Conservation (phyloP, 495 filamentous ascomycete species). For the Amorphotheca resinae region DNA sequence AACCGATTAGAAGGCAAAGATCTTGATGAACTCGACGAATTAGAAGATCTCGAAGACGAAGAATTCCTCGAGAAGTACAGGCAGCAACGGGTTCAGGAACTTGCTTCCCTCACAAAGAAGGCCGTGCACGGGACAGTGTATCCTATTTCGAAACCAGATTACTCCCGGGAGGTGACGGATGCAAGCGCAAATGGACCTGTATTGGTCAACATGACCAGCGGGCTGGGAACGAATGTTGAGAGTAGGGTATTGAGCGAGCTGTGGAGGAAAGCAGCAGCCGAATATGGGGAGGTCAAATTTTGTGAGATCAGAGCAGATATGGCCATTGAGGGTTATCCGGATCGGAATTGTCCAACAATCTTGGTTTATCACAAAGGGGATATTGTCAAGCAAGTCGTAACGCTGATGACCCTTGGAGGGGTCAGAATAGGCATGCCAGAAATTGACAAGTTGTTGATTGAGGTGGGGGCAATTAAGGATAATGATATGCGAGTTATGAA, state of each 20-base stretch:
- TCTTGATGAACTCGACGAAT: slow-evolving; percentile 79
- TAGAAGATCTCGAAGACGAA: slow-evolving; percentile 90
- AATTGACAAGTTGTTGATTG: slow-evolving; percentile 67
- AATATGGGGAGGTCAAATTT: slow-evolving; percentile 92
- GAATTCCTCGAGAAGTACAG: slow-evolving; percentile 78
- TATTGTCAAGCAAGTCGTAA: slow-evolving; percentile 79
- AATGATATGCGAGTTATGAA: slow-evolving; percentile 67
- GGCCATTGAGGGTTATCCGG: slow-evolving; percentile 95
- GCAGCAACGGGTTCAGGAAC: slow-evolving; percentile 70
- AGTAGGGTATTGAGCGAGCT: slow-evolving; percentile 69
- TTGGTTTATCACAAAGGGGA: slow-evolving; percentile 85
- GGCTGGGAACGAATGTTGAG: slow-evolving; percentile 64
- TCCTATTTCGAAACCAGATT: slow-evolving; percentile 87
- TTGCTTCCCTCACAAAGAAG: slow-evolving; percentile 58
- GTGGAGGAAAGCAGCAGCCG: slow-evolving; percentile 73
- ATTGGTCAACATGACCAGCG: slow-evolving; percentile 75
- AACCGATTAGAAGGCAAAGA: slow-evolving; percentile 89
- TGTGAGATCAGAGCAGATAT: slow-evolving; percentile 87
- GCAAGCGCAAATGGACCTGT: slow-evolving; percentile 62
- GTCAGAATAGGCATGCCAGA: slow-evolving; percentile 47
- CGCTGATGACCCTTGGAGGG: slow-evolving; percentile 66
- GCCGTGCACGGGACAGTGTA: slow-evolving; percentile 82
- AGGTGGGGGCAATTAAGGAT: slow-evolving; percentile 61
- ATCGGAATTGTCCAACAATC: slow-evolving; percentile 88
- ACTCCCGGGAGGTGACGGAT: slow-evolving; percentile 82